Percentiles rank a stretch among this genome's conserved stretches.
Conservation (phyloP, 768 basidiomycete species). For the Lentinula sp. region DNA sequence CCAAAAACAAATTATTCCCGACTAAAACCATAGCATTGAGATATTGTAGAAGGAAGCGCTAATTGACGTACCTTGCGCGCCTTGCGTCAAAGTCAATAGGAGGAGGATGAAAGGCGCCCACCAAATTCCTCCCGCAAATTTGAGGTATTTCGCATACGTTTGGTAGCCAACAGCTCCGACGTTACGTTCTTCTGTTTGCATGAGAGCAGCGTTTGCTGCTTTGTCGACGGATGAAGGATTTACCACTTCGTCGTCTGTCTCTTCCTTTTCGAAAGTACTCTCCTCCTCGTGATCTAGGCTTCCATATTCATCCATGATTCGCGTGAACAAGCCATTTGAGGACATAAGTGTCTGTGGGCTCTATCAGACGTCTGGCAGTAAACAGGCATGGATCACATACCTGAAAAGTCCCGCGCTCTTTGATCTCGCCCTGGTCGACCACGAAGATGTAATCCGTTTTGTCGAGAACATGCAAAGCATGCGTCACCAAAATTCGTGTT, state of each 20-base stretch:
- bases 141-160: slow-evolving; percentile 44
- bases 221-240: slow-evolving; percentile 10
- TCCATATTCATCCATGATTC: slow-evolving; percentile 49
- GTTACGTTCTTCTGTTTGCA: slow-evolving; percentile 43
- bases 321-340: slow-evolving; percentile 2
- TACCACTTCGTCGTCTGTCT: not conserved
- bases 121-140: slow-evolving; percentile 37
- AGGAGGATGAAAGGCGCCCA: slow-evolving; percentile 43
- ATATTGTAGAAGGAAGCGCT: not conserved
- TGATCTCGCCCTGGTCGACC: slow-evolving; percentile 51
- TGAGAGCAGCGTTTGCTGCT: slow-evolving; percentile 3
- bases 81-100: slow-evolving; percentile 42
- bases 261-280: not conserved
- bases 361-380: not conserved
- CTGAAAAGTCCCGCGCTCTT: slow-evolving; percentile 56
- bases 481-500: slow-evolving; percentile 60
- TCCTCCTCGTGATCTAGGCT: slow-evolving; percentile 23
- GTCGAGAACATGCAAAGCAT: slow-evolving; percentile 51
- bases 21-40: slow-evolving; percentile 25
- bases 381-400: slow-evolving; percentile 20
- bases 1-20: slow-evolving; percentile 61
- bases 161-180: slow-evolving; percentile 45
- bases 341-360: slow-evolving; percentile 7
- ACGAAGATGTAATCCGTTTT: slow-evolving; percentile 60
- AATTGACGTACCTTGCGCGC: slow-evolving; percentile 35